phyloP scores from a whole-genome alignment of 257 asterid species.

The Rehmannia glutinosa region DNA sequence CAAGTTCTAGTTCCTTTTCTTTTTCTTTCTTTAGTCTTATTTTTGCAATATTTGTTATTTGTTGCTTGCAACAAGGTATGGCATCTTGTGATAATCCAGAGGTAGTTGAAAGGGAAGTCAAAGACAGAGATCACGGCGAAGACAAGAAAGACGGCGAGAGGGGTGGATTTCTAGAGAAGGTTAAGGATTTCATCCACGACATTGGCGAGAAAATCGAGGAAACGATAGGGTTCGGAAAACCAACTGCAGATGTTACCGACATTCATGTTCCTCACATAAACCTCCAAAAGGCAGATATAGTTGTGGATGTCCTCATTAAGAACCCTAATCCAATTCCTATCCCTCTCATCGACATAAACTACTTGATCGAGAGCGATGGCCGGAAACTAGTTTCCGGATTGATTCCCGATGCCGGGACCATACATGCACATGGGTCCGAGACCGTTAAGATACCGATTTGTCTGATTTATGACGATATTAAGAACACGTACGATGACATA shows the following conservation, averaged over 20 bases:
- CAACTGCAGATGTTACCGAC: slow-evolving; percentile 83
- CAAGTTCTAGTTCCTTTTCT: too few relatives aligned
- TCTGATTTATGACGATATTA: neutral
- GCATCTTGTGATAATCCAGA: slow-evolving; percentile 52
- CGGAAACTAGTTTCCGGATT: neutral
- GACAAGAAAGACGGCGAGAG: slow-evolving; percentile 54
- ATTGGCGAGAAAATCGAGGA: slow-evolving; percentile 94
- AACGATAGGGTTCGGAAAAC: slow-evolving; percentile 85
- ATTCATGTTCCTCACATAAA: slow-evolving; percentile 71
- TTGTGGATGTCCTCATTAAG: slow-evolving; percentile 64
- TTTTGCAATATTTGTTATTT: neutral
- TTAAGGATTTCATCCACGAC: slow-evolving; percentile 81
- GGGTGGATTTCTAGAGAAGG: slow-evolving; percentile 75
- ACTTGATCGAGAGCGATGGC: neutral
- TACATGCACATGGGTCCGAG: neutral
- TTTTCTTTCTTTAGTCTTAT: neutral
- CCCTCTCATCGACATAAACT: slow-evolving; percentile 6
- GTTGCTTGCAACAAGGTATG: slow-evolving; percentile 50
- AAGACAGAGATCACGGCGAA: slow-evolving; percentile 43
- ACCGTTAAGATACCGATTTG: neutral
- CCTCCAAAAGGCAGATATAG: slow-evolving; percentile 76
- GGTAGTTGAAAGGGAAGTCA: slow-evolving; percentile 43
- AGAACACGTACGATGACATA: neutral
- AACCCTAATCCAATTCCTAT: slow-evolving; percentile 63
- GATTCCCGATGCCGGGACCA: neutral